Evolutionary conservation across 192 early-diverging fungal species (phyloP).

Genomic region (Paraglomus occultum): DNA sequence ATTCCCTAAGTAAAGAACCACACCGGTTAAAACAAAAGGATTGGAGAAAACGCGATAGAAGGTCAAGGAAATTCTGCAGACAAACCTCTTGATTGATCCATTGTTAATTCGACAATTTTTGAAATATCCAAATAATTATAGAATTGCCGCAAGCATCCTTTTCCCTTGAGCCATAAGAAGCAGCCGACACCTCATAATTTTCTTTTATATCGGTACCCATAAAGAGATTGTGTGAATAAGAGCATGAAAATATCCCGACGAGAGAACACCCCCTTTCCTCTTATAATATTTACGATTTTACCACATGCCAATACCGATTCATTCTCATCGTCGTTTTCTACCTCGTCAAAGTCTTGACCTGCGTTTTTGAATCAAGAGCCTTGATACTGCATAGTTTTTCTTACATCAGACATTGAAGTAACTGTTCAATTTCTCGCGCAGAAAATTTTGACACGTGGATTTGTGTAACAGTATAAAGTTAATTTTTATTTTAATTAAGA

Average conservation of each 20-base stretch:
- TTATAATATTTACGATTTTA: constrained; percentile 45
- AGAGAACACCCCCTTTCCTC: background rate
- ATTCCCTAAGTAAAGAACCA: constrained; percentile 41
- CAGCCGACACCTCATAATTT: constrained; percentile 51
- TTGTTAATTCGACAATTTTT: constrained; percentile 54
- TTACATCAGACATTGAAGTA: too few relatives aligned
- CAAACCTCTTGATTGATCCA: constrained; percentile 41
- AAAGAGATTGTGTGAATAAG: background rate
- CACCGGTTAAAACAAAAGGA: background rate
- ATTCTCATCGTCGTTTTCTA: constrained; percentile 34
- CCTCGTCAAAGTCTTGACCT: constrained; percentile 37
- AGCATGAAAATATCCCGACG: background rate
- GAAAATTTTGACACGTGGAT: too few relatives aligned
- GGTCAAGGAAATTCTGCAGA: background rate
- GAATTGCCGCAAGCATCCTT: constrained; percentile 39
- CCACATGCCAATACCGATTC: constrained; percentile 50
- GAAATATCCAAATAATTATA: constrained; percentile 64
- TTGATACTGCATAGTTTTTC: constrained; percentile 41
- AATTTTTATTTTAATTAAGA: too few relatives aligned
- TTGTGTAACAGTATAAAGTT: too few relatives aligned
- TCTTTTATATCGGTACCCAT: constrained; percentile 55
- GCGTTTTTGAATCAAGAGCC: constrained; percentile 42
- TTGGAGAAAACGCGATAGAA: too few relatives aligned
- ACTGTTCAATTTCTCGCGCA: too few relatives aligned
- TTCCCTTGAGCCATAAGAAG: constrained; percentile 64